phyloP scores from a whole-genome alignment of 176 grass and related monocot species.

The Pontederia crassipes region DNA sequence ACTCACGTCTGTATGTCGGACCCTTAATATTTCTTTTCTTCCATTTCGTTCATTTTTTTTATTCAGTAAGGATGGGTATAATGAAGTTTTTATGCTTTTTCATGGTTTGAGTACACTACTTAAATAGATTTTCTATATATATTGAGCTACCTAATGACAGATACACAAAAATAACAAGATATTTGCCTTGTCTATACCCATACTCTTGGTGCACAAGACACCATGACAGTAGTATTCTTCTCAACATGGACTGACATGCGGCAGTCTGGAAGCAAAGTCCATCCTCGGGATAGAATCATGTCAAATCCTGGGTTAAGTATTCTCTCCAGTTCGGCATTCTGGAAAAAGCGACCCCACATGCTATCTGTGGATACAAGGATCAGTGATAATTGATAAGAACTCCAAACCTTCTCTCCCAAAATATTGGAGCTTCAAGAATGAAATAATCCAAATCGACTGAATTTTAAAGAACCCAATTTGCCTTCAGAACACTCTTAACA shows the following conservation, averaged over 20 bases:
- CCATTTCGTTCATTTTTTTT: too few species aligned
- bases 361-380: conserved; percentile 46
- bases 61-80: too few species aligned
- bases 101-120: neutral
- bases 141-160: neutral
- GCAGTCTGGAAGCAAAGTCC: conserved; percentile 73
- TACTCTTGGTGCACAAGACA: conserved; percentile 87
- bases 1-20: too few species aligned
- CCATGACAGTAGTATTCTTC: conserved; percentile 80
- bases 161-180: conserved; percentile 9
- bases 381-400: too few species aligned
- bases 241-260: conserved; percentile 71
- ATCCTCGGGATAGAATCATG: conserved; percentile 74
- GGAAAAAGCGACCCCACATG: conserved; percentile 94
- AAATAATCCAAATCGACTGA: too few species aligned
- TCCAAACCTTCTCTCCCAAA: too few species aligned
- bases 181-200: conserved; percentile 85
- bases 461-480: too few species aligned
- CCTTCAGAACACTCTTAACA: too few species aligned
- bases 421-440: neutral
- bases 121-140: neutral
- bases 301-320: conserved; percentile 89
- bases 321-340: conserved; percentile 88
- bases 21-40: too few species aligned
- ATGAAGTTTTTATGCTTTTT: neutral